These are phyloP conservation scores for Saksenaea vasiformis DNA, from an alignment of 371 early-diverging fungal genomes.

Conservation along the genomic window DNA sequence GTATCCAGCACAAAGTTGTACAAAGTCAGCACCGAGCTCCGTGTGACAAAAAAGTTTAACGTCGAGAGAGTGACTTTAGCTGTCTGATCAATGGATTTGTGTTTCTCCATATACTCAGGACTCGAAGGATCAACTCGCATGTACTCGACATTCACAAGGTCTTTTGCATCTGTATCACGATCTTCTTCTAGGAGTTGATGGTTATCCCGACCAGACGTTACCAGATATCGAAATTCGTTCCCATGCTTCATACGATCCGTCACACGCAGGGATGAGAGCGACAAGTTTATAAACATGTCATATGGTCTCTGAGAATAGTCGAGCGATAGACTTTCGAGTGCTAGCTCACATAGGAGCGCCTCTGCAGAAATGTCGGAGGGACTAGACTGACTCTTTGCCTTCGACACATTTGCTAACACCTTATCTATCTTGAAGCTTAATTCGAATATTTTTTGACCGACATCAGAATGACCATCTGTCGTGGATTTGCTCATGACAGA, in stretches of 20 bases:
- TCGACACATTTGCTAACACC: slow-evolving; percentile 66
- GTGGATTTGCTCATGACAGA: not conserved
- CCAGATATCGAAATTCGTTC: slow-evolving; percentile 61
- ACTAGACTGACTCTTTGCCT: slow-evolving; percentile 35
- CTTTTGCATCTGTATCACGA: slow-evolving; percentile 13
- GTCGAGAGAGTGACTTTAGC: slow-evolving; percentile 74
- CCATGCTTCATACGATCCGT: slow-evolving; percentile 58
- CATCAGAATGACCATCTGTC: slow-evolving; percentile 2
- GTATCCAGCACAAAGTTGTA: slow-evolving; percentile 81
- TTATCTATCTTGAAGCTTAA: slow-evolving; percentile 74
- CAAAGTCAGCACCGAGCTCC: slow-evolving; percentile 67
- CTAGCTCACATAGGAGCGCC: slow-evolving; percentile 50
- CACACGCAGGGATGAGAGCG: slow-evolving; percentile 62
- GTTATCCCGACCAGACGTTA: slow-evolving; percentile 58
- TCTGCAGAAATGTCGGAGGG: slow-evolving; percentile 22
- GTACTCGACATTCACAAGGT: slow-evolving; percentile 66
- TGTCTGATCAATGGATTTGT: slow-evolving; percentile 66
- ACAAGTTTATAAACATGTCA: slow-evolving; percentile 62
- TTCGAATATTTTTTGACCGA: slow-evolving; percentile 57
- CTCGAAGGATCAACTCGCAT: slow-evolving; percentile 55
- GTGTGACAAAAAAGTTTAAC: slow-evolving; percentile 69
- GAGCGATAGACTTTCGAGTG: slow-evolving; percentile 59
- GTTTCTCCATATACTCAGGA: slow-evolving; percentile 58
- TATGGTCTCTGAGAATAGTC: slow-evolving; percentile 58
- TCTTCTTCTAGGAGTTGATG: not conserved